Percentiles rank a stretch among this genome's conserved stretches.
Conservation (phyloP, 805 yeast genomes). For the Vanderwaltozyma verrucispora region DNA sequence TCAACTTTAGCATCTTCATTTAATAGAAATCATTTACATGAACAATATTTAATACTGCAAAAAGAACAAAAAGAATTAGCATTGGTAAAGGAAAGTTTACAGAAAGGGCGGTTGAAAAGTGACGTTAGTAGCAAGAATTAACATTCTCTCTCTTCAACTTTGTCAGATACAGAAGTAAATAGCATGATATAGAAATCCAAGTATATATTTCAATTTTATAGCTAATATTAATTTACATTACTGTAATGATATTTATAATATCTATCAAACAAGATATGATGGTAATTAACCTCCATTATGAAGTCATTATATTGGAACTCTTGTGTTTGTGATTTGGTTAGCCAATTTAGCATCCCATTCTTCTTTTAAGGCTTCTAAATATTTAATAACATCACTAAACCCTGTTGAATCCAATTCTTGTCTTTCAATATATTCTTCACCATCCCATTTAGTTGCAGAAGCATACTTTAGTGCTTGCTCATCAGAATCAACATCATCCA, state of each 20-base stretch:
- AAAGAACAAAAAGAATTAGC: constrained; percentile 5
- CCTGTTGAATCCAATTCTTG: constrained; percentile 55
- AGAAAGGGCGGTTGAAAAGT: background rate
- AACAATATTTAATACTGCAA: constrained; percentile 13
- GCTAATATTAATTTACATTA: too few relatives aligned
- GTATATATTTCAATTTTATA: too few relatives aligned
- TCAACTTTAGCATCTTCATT: constrained; percentile 12
- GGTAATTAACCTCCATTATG: too few relatives aligned
- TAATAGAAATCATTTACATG: constrained; percentile 15
- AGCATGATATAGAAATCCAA: too few relatives aligned
- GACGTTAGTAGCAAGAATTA: too few relatives aligned
- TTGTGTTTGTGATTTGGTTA: constrained; percentile 56
- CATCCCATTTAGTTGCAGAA: constrained; percentile 57
- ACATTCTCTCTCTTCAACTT: too few relatives aligned
- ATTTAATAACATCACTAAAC: constrained; percentile 52
- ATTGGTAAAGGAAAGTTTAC: constrained; percentile 4
- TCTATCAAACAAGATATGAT: too few relatives aligned
- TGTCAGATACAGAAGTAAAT: too few relatives aligned
- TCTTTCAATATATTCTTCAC: constrained; percentile 50
- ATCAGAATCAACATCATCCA: constrained; percentile 34
- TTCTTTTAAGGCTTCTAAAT: constrained; percentile 42
- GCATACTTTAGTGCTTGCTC: constrained; percentile 54
- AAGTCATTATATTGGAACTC: constrained; percentile 18
- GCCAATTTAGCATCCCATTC: constrained; percentile 72
- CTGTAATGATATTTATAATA: too few relatives aligned